phyloP scores from a whole-genome alignment of 2,329 filamentous ascomycete species.

The Fusarium abutilonis region DNA sequence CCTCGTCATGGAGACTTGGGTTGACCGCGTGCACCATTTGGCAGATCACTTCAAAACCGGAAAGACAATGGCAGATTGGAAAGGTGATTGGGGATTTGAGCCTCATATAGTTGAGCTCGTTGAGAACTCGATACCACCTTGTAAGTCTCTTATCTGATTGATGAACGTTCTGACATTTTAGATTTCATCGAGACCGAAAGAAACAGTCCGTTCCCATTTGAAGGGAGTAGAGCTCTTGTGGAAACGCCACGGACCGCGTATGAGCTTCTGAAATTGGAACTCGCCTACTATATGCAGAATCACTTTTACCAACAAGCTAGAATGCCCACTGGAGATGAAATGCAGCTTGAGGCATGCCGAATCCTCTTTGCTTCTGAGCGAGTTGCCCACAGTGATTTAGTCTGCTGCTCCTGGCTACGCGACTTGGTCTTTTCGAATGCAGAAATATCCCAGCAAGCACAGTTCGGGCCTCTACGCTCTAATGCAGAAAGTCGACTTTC shows the following conservation, averaged over 20 bases:
- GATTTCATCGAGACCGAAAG: constrained; percentile 41
- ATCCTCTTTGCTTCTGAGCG: constrained; percentile 31
- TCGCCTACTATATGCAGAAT: constrained; percentile 41
- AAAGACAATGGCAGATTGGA: constrained; percentile 55
- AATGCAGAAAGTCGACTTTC: constrained; percentile 39
- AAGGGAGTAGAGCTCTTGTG: constrained; percentile 28
- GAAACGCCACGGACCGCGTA: constrained; percentile 38
- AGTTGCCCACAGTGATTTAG: not conserved
- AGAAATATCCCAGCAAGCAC: constrained; percentile 32
- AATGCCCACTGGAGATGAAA: constrained; percentile 32
- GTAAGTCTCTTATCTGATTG: constrained; percentile 30
- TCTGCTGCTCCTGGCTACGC: constrained; percentile 32
- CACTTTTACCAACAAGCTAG: constrained; percentile 31
- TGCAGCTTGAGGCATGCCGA: constrained; percentile 39
- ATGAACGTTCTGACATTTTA: not conserved
- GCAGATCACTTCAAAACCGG: constrained; percentile 55
- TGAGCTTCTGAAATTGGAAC: constrained; percentile 37
- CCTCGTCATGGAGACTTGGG: constrained; percentile 51
- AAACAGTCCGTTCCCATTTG: constrained; percentile 36
- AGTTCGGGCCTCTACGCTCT: constrained; percentile 42
- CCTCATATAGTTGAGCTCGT: constrained; percentile 50
- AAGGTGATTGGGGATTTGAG: constrained; percentile 56
- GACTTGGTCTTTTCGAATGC: constrained; percentile 34
- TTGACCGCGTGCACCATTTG: constrained; percentile 50
- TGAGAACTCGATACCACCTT: constrained; percentile 56